Evolutionary conservation across 1,284 basidiomycete genomes (phyloP).

Genomic region (Pyrrhoderma noxium): DNA sequence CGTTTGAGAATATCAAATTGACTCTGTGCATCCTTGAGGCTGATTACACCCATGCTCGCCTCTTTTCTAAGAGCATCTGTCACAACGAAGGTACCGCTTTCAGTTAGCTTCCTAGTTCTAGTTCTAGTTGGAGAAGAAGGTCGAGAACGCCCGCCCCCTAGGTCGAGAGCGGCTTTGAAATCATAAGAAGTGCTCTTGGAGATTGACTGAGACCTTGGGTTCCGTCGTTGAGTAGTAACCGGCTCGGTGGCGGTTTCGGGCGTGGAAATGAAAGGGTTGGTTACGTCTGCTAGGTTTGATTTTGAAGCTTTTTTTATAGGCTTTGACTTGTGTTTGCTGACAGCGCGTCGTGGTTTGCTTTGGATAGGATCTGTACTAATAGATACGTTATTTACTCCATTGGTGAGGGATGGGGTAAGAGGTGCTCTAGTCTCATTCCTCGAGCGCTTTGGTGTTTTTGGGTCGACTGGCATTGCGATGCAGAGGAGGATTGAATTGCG

Average conservation of each 20-base stretch:
- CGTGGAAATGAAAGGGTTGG: slow-evolving; percentile 52
- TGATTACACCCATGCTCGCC: slow-evolving; percentile 55
- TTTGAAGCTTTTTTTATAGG: slow-evolving; percentile 22
- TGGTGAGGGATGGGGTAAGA: slow-evolving; percentile 56
- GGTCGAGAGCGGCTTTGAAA: slow-evolving; percentile 12
- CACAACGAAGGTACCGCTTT: slow-evolving; percentile 36
- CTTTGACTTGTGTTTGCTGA: slow-evolving; percentile 21
- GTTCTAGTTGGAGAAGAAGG: slow-evolving; percentile 56
- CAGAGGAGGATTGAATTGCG: neutral
- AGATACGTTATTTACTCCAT: slow-evolving; percentile 44
- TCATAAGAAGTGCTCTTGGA: slow-evolving; percentile 15
- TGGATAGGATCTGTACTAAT: slow-evolving; percentile 31
- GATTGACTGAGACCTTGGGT: slow-evolving; percentile 15
- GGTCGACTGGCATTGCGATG: slow-evolving; percentile 26
- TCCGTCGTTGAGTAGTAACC: too few relatives aligned
- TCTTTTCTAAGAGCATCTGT: slow-evolving; percentile 52
- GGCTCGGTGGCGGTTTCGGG: neutral
- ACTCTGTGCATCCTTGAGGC: slow-evolving; percentile 52
- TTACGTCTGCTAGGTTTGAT: slow-evolving; percentile 34
- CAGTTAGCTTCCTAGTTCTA: slow-evolving; percentile 39
- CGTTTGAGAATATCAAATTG: slow-evolving; percentile 60
- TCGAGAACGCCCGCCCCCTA: slow-evolving; percentile 34
- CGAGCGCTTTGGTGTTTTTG: slow-evolving; percentile 64
- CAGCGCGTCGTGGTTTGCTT: slow-evolving; percentile 19
- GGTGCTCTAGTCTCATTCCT: slow-evolving; percentile 68